Conservation (phyloP, 306 rosid genomes). For the Nissolia schottii region DNA sequence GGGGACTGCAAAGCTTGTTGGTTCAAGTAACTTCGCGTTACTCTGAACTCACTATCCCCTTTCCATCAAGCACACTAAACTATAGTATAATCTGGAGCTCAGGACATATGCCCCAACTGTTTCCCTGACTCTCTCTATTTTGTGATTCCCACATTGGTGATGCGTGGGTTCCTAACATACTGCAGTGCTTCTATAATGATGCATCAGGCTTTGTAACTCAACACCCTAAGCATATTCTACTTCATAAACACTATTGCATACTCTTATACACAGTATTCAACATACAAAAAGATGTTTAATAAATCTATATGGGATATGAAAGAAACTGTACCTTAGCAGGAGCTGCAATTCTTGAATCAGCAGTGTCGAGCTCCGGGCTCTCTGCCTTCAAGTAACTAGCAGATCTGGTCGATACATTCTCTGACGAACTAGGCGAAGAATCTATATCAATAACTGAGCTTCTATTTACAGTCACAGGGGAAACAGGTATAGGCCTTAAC, state of each 20-base stretch:
- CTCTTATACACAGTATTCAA: constrained; percentile 1
- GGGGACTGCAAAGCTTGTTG: background rate
- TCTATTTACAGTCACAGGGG: constrained; percentile 52
- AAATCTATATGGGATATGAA: constrained; percentile 1
- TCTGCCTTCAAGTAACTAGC: constrained; percentile 52
- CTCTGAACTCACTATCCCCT: background rate
- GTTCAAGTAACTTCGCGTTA: background rate
- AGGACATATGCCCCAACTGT: background rate
- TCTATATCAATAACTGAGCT: constrained; percentile 80
- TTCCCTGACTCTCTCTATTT: too few relatives aligned
- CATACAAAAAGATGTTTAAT: background rate
- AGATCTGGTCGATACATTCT: constrained; percentile 39
- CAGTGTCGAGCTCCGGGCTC: constrained; percentile 60
- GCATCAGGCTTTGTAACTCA: background rate
- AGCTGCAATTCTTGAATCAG: constrained; percentile 54
- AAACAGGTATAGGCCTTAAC: constrained; percentile 55
- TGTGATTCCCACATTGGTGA: too few relatives aligned
- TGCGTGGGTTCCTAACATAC: too few relatives aligned
- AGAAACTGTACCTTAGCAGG: constrained; percentile 54
- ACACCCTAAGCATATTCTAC: background rate
- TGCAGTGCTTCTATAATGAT: background rate
- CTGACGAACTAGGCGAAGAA: constrained; percentile 86
- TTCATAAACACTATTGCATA: constrained; percentile 4
- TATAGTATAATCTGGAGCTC: background rate
- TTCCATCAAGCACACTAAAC: background rate